Base-by-base conservation (phyloP, 2,329 filamentous ascomycete species). In the Magnaporthales sp. region DNA sequence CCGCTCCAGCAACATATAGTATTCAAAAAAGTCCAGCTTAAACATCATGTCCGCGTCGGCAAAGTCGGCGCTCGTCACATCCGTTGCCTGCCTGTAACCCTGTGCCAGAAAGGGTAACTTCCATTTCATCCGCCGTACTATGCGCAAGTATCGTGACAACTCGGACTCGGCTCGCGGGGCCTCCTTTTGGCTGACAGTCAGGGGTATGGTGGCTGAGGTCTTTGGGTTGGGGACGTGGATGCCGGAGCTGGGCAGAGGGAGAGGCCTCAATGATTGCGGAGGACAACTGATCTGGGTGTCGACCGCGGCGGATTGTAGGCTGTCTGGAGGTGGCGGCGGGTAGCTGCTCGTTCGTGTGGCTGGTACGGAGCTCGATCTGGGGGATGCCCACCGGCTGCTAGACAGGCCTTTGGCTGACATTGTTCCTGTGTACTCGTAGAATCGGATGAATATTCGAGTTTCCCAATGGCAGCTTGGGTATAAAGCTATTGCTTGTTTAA, bases 11-110 rank as follows among this genome's bases (percentile, higher is more conserved):
- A 91, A 82, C 65, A 86, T 86, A 77, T 92, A 92, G 75, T 89
- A 92, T 72, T 92, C 90, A 76, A 90, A 88, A 69, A 92, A 92
- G 72, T 92, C 90, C 8, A 92, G 82, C 74, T 92, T 91, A 79
- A 92, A 92, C 81, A 91, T 91, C 19, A 85, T 81, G 74, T 89
- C 86, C 0, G 84, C 84, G 69, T 85, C 82, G 11, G 74, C 72
- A 27, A 75, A 73, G 24, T 73, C 71, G 0, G 75, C 71, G 61
- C 80, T 78, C 56, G 73, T 76, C 26, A 22, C 11, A 4, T 30
- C 62, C 8, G 67, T 70, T 0, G 86, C 86, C 1, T 80, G 77
- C n/a, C 74, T 75, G 72, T 89, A 89, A 1, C 81, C 85, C 65
- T 78, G 75, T n/a, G 82, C 81, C 32, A 89, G 78, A 70, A 86